A percentile compares a stretch with the other conserved stretches of the same genome.
Evolutionary conservation across 169 alveolate genomes (phyloP).

Genomic region (Plasmodium sp.): DNA sequence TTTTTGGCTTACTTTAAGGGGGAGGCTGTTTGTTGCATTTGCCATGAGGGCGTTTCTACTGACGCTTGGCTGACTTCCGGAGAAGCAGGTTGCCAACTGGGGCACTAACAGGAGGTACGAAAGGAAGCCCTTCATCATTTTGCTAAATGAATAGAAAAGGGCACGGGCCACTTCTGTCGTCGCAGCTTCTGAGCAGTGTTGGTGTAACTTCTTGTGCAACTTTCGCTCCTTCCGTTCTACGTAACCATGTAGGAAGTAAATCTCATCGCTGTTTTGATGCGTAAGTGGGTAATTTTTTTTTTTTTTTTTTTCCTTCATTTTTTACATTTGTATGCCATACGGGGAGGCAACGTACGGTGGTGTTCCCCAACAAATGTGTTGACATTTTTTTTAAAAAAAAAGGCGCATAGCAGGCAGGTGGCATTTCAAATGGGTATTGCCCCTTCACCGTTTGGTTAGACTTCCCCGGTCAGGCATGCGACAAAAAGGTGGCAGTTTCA

Average conservation of each 20-base stretch:
- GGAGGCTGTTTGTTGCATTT: constrained; percentile 2
- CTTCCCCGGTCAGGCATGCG: background rate
- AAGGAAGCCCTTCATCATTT: constrained; percentile 25
- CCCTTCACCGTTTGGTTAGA: background rate
- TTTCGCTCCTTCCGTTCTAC: background rate
- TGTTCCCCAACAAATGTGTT: background rate
- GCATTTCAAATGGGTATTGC: background rate
- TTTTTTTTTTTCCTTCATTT: background rate
- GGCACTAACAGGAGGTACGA: constrained; percentile 2
- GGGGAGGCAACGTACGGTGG: background rate
- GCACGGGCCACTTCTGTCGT: background rate
- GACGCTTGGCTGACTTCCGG: background rate
- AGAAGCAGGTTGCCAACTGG: constrained; percentile 23
- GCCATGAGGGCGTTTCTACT: constrained; percentile 1
- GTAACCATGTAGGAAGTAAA: background rate
- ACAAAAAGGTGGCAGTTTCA: background rate
- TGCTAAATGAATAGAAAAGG: background rate
- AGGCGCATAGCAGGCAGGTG: background rate
- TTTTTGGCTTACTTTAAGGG: constrained; percentile 31
- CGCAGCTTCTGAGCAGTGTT: background rate
- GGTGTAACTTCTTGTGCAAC: background rate
- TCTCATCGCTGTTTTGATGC: background rate
- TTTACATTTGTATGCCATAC: background rate
- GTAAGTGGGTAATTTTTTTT: background rate
- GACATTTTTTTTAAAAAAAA: background rate